Conservation (phyloP, 139 green algal species). For the Mychonastes homosphaera region DNA sequence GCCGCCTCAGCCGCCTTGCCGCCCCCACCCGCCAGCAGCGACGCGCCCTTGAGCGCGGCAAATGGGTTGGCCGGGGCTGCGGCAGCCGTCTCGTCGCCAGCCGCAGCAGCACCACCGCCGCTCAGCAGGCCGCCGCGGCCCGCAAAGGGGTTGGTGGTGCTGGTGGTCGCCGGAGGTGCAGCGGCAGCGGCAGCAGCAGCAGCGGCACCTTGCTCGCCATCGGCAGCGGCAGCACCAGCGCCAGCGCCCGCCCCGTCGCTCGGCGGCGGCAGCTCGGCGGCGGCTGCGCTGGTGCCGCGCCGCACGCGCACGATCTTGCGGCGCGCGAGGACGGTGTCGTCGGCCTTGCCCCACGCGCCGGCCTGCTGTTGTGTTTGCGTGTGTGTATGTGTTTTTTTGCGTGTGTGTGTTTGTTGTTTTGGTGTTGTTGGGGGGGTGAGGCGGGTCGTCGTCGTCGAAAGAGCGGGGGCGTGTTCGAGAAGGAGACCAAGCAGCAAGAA, state of each 20-base stretch:
- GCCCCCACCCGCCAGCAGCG: background rate
- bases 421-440: no score
- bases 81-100: background rate
- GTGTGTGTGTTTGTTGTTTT: no score
- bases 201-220: no score
- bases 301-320: slow-evolving; percentile 41
- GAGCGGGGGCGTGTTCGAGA: background rate
- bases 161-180: no score
- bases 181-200: no score
- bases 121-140: no score
- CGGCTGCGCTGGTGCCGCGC: slow-evolving; percentile 13
- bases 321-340: slow-evolving; percentile 37
- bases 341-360: slow-evolving; percentile 41
- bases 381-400: no score
- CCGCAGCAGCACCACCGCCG: background rate
- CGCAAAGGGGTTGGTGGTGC: no score
- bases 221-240: background rate
- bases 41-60: slow-evolving; percentile 6
- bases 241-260: slow-evolving; percentile 1
- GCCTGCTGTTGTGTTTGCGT: no score
- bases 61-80: slow-evolving; percentile 38
- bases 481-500: background rate
- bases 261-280: background rate
- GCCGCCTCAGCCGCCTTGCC: slow-evolving; percentile 4
- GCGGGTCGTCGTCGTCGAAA: no score